These are phyloP conservation scores for Gardenia jasminoides DNA, from an alignment of 257 asterid genomes.

Conservation along the genomic window DNA sequence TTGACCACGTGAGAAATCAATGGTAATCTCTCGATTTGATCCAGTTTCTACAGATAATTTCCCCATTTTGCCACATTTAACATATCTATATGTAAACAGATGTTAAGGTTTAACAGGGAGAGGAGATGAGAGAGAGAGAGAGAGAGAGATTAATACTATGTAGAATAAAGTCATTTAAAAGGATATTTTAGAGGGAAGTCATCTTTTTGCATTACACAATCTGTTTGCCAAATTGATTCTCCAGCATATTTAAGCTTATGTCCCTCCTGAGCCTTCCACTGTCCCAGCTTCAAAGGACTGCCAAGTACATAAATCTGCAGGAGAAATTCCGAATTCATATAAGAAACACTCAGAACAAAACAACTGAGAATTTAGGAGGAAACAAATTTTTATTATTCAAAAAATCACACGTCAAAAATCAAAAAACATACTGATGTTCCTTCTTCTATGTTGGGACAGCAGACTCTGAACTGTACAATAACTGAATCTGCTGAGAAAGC, in stretches of 20 bases:
- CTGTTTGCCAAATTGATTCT: constrained; percentile 81
- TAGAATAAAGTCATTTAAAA: constrained; percentile 28
- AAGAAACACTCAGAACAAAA: not conserved
- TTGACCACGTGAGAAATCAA: constrained; percentile 57
- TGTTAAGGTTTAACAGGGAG: constrained; percentile 45
- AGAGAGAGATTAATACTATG: constrained; percentile 13
- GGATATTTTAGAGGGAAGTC: constrained; percentile 97
- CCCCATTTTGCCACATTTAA: constrained; percentile 53
- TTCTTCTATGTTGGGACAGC: constrained; percentile 74
- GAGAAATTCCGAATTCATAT: constrained; percentile 4
- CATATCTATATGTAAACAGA: constrained; percentile 70
- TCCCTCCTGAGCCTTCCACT: constrained; percentile 72
- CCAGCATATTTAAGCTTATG: constrained; percentile 69
- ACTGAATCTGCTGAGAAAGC: constrained; percentile 51
- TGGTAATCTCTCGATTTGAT: constrained; percentile 60
- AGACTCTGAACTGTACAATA: constrained; percentile 73
- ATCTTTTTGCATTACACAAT: constrained; percentile 56
- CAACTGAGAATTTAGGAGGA: not conserved
- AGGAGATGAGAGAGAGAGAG: constrained; percentile 9
- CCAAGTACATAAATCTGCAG: constrained; percentile 76
- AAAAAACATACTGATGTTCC: constrained; percentile 66
- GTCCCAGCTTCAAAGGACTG: constrained; percentile 68
- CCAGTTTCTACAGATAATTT: constrained; percentile 65
- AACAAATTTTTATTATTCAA: not conserved
- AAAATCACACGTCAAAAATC: constrained; percentile 14